Conservation (phyloP, 768 basidiomycete genomes). For the Panus rudis region DNA sequence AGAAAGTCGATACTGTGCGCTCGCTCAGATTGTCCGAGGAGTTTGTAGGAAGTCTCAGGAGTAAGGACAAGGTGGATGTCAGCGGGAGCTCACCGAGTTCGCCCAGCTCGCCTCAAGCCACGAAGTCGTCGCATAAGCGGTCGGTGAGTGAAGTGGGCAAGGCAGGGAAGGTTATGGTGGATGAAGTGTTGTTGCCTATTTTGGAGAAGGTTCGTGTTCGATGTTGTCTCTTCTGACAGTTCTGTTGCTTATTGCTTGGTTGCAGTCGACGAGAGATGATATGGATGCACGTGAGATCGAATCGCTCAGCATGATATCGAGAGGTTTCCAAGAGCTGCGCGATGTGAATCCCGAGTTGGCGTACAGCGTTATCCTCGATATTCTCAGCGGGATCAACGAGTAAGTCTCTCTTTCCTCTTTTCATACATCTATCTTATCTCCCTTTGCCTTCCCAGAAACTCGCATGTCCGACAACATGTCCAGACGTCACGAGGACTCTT, state of each 20-base stretch:
- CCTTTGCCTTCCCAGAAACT: constrained; percentile 42
- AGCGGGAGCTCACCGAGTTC: constrained; percentile 28
- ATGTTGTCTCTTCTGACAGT: background rate
- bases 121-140: constrained; percentile 38
- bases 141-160: constrained; percentile 49
- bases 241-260: background rate
- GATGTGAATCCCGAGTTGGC: constrained; percentile 79
- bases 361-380: constrained; percentile 83
- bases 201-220: constrained; percentile 56
- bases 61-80: constrained; percentile 49
- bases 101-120: constrained; percentile 41
- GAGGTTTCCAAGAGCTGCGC: constrained; percentile 84
- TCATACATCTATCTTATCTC: constrained; percentile 6
- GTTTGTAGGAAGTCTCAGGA: constrained; percentile 66
- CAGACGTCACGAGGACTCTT: constrained; percentile 76
- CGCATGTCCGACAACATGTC: constrained; percentile 74
- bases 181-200: constrained; percentile 79
- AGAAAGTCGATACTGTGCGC: constrained; percentile 78
- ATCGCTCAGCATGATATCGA: constrained; percentile 79
- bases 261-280: constrained; percentile 67
- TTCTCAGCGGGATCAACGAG: constrained; percentile 89
- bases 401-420: constrained; percentile 35
- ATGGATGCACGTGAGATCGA: constrained; percentile 88
- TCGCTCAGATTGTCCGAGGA: constrained; percentile 75
- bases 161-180: constrained; percentile 64